Base-by-base conservation (phyloP, 768 basidiomycete species). In the Chalciporus piperatus region DNA sequence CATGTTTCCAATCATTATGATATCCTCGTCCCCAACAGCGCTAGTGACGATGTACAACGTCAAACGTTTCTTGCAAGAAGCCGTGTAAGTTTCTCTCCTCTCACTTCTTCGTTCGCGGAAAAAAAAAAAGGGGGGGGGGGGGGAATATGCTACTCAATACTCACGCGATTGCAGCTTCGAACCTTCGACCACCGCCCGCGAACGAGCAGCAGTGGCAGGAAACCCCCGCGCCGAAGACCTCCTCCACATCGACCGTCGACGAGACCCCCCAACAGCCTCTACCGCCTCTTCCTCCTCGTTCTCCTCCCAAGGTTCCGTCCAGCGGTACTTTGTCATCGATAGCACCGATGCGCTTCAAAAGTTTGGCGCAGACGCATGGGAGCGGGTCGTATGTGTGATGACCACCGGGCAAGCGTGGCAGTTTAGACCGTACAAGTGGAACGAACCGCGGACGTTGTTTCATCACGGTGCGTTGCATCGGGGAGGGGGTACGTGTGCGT, bases 321-420 rank as follows among this genome's bases (percentile, higher is more conserved):
- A 82, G 14, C 74, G 84, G 37, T 98, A 95, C 65, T 88, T 88
- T 58, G 83, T 97, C 8, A 88, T 99, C 30, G 95, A 99, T 68
- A 86, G 87, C 19, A 88, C 90, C 0, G 96, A 99, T 60, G 93
- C 96, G 1, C 73, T 99, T 20, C 79, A 82, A 30, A 98, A 98
- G 70, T 94, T 99, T 57, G 89, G 89, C 5, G 76, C 87, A 4
- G 95, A 97, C 54, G 89, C 92, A 2, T 98, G 96, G 95, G 94
- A 98, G 50, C 82, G 96, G 33, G 97, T 99, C 5, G 87, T 97
- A 4, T 97, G 95, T 58, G 96, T 99, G 14, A 87, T 97, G 84
- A 98, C 97, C 9, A 99, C 97, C 0, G 97, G 97, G 1, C 96
- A 98, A 60, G 87, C 89, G 28, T 98, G 97, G 97, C 97, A 99